A percentile compares a stretch with the other conserved stretches of the same genome.
phyloP scores from a whole-genome alignment of 352 stramenopile species.

The Pythium biforme region DNA sequence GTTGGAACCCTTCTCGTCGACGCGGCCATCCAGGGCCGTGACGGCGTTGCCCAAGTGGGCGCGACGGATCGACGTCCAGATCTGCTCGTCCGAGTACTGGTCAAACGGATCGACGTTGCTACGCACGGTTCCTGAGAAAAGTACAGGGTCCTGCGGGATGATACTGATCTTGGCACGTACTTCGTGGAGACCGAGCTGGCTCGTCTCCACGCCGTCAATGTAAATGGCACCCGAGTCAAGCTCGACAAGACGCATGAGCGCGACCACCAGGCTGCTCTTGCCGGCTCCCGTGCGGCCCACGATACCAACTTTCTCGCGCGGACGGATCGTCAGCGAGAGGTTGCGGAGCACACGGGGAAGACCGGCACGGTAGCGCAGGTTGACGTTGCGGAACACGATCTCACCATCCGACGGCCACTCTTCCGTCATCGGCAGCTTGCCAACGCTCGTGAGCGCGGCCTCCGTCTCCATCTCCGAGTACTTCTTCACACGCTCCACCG shows the following conservation, averaged over 20 bases:
- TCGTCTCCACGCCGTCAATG: constrained; percentile 85
- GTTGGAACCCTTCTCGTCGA: constrained; percentile 91
- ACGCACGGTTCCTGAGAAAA: constrained; percentile 89
- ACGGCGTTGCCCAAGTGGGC: constrained; percentile 35
- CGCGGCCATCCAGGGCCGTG: constrained; percentile 68
- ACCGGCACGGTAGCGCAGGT: constrained; percentile 38
- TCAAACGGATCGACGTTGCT: constrained; percentile 90
- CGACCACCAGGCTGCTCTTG: constrained; percentile 42
- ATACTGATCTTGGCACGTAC: constrained; percentile 26
- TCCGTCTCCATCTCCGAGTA: constrained; percentile 65
- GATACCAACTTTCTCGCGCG: constrained; percentile 34
- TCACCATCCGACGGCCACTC: constrained; percentile 34
- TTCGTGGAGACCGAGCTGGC: constrained; percentile 29
- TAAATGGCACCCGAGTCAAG: constrained; percentile 48
- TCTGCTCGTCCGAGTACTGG: constrained; percentile 55
- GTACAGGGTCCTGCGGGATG: constrained; percentile 87
- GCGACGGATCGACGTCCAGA: constrained; percentile 38
- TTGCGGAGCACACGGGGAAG: constrained; percentile 37
- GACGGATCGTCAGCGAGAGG: constrained; percentile 30
- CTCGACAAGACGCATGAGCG: constrained; percentile 38
- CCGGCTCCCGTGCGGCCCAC: constrained; percentile 30
- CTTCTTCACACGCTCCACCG: constrained; percentile 71
- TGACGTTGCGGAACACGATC: constrained; percentile 33
- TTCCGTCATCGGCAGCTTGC: constrained; percentile 8
- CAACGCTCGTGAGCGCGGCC: constrained; percentile 36